Conservation (phyloP, 108 stramenopile genomes). For the Skeletonema grethae region DNA sequence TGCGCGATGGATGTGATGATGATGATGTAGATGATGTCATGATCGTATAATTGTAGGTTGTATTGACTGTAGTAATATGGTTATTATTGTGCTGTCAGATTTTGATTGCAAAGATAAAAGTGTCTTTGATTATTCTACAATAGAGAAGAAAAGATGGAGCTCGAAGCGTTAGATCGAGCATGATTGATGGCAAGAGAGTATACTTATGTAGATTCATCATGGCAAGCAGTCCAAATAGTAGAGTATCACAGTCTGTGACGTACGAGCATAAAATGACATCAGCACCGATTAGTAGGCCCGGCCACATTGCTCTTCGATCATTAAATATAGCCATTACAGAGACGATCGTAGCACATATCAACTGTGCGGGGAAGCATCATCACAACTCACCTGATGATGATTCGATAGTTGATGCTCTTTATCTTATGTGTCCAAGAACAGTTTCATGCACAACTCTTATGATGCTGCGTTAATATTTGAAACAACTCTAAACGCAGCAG, state of each 20-base stretch:
- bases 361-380: not conserved
- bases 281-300: too few relatives aligned
- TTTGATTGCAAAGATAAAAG: not conserved
- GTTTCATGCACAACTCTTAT: too few relatives aligned
- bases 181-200: not conserved
- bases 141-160: not conserved
- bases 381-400: constrained; percentile 1
- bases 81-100: not conserved
- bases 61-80: too few relatives aligned
- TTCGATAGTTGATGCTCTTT: not conserved
- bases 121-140: not conserved
- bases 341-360: not conserved
- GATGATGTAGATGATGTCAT: not conserved
- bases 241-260: too few relatives aligned
- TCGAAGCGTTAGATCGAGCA: not conserved
- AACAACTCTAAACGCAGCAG: too few relatives aligned
- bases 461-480: too few relatives aligned
- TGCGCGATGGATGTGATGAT: not conserved
- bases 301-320: too few relatives aligned
- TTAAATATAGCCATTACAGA: not conserved
- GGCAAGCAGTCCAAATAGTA: not conserved
- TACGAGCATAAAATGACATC: too few relatives aligned
- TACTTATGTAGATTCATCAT: not conserved
- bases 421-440: too few relatives aligned
- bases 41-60: not conserved